phyloP scores from a whole-genome alignment of 1,284 basidiomycete species.

The Malassezia sp. region DNA sequence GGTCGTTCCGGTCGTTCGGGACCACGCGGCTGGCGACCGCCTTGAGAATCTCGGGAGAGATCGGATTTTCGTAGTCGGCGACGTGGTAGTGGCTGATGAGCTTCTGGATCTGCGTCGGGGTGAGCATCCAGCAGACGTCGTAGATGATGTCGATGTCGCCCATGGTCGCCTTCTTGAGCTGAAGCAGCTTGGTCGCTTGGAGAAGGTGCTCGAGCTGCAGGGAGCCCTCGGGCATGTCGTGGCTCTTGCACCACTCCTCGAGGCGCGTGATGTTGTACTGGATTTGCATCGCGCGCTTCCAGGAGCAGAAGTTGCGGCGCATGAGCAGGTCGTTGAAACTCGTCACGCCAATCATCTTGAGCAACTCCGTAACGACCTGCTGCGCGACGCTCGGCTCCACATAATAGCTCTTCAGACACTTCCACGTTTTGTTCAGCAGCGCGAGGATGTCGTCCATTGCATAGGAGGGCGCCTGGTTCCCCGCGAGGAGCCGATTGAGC shows the following conservation, averaged over 20 bases:
- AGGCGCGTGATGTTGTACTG: slow-evolving; percentile 56
- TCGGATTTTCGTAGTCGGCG: slow-evolving; percentile 72
- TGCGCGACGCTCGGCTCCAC: slow-evolving; percentile 96
- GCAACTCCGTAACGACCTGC: slow-evolving; percentile 87
- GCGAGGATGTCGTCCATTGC: slow-evolving; percentile 98
- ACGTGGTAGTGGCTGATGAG: slow-evolving; percentile 98
- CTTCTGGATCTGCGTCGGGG: slow-evolving; percentile 96
- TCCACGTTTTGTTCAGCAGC: slow-evolving; percentile 94
- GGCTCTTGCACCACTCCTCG: slow-evolving; percentile 60
- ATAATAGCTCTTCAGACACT: slow-evolving; percentile 95
- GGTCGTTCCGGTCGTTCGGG: slow-evolving; percentile 46
- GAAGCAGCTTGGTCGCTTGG: slow-evolving; percentile 96
- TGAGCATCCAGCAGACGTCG: slow-evolving; percentile 98
- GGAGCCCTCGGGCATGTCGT: slow-evolving; percentile 94
- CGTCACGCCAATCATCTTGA: slow-evolving; percentile 91
- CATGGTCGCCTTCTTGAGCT: slow-evolving; percentile 78
- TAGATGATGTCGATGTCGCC: slow-evolving; percentile 90
- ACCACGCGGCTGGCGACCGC: slow-evolving; percentile 44
- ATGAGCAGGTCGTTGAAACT: slow-evolving; percentile 98
- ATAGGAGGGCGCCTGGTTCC: slow-evolving; percentile 73
- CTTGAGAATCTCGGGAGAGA: slow-evolving; percentile 46
- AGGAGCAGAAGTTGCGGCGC: slow-evolving; percentile 97
- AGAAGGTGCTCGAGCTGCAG: slow-evolving; percentile 96
- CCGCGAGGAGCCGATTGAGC: slow-evolving; percentile 73
- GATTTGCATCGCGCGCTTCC: slow-evolving; percentile 67